Conservation (phyloP, 192 early-diverging fungal genomes). For the Entrophospora sp. region DNA sequence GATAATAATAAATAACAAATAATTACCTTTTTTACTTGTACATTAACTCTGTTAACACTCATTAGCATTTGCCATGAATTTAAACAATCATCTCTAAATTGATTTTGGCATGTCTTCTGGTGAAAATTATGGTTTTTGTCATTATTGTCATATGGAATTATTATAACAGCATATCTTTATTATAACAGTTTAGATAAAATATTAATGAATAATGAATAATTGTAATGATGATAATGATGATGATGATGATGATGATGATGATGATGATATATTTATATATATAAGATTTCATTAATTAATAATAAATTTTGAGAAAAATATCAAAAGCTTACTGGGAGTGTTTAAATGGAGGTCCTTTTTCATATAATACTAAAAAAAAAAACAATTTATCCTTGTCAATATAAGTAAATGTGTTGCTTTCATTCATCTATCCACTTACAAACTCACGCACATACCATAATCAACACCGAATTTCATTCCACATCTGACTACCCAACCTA, state of each 20-base stretch:
- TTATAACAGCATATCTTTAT: constrained; percentile 1
- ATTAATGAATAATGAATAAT: not conserved
- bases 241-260: not conserved
- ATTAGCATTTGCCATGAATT: not conserved
- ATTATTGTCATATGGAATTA: not conserved
- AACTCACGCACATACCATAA: constrained; percentile 39
- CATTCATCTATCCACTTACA: not conserved
- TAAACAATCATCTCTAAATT: not conserved
- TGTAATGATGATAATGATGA: not conserved
- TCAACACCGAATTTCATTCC: constrained; percentile 83
- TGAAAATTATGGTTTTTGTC: no score
- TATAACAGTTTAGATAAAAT: no score
- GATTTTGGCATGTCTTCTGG: no score
- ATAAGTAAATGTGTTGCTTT: not conserved
- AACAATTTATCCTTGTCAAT: not conserved
- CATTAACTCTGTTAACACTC: constrained; percentile 4
- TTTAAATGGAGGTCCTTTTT: constrained; percentile 44
- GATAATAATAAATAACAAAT: not conserved
- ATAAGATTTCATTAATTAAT: not conserved
- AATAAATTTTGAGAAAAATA: not conserved
- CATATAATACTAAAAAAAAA: constrained; percentile 40
- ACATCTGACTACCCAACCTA: constrained; percentile 74
- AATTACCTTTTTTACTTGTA: constrained; percentile 5
- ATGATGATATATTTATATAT: not conserved
- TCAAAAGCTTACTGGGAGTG: constrained; percentile 43